phyloP scores from a whole-genome alignment of 1,139 yeast genomes.

The Debaryomyces nepalensis region DNA sequence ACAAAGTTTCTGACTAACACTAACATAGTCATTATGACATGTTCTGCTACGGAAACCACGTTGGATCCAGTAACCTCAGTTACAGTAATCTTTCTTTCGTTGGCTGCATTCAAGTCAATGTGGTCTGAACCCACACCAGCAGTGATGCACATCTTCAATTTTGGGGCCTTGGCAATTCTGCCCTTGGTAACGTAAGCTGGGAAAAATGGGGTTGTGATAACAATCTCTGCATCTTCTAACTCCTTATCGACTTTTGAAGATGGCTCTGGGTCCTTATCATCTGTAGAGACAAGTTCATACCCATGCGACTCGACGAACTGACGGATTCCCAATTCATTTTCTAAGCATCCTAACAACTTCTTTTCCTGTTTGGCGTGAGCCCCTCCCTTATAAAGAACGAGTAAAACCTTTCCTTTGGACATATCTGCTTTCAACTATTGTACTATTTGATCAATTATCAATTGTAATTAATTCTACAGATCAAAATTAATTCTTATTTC shows the following conservation, averaged over 20 bases:
- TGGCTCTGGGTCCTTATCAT: conserved; percentile 69
- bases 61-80: conserved; percentile 84
- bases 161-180: conserved; percentile 71
- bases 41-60: conserved; percentile 82
- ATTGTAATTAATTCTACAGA: too few relatives aligned
- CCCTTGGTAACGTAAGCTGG: conserved; percentile 76
- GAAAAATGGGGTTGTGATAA: conserved; percentile 83
- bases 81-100: conserved; percentile 64
- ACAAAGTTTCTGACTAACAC: conserved; percentile 76
- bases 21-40: conserved; percentile 75
- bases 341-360: conserved; percentile 69
- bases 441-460: background rate
- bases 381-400: conserved; percentile 60
- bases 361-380: conserved; percentile 64
- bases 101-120: conserved; percentile 74
- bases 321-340: conserved; percentile 76
- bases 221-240: conserved; percentile 71
- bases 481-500: too few relatives aligned
- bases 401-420: conserved; percentile 47
- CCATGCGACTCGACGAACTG: conserved; percentile 68
- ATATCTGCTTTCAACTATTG: background rate
- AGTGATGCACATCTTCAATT: conserved; percentile 71
- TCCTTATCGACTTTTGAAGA: conserved; percentile 63
- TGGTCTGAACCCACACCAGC: conserved; percentile 91
- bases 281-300: conserved; percentile 68